These are phyloP conservation scores for Aspergillus fumigatus DNA, from an alignment of 2,329 filamentous ascomycete genomes.

Conservation along the genomic window DNA sequence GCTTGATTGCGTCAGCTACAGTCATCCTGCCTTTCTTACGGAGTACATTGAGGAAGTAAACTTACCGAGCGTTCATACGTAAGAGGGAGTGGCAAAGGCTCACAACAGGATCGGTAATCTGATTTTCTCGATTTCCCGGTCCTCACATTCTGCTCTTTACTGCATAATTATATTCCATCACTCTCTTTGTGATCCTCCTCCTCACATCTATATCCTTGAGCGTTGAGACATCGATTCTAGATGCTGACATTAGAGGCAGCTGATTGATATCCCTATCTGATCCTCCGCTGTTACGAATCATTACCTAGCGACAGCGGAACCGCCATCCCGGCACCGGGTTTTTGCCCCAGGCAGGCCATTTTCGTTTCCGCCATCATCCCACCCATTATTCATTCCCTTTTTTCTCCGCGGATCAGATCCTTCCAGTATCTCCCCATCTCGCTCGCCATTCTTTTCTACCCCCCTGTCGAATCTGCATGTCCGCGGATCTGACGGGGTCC, in stretches of 20 bases:
- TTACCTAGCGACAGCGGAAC: constrained; percentile 18
- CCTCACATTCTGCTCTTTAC: background rate
- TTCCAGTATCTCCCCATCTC: constrained; percentile 4
- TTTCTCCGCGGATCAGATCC: constrained; percentile 3
- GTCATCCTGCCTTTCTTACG: background rate
- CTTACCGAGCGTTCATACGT: constrained; percentile 9
- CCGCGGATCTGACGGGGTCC: background rate
- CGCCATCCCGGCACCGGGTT: constrained; percentile 16
- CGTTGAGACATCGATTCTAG: background rate
- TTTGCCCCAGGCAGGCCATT: constrained; percentile 15
- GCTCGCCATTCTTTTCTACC: constrained; percentile 2
- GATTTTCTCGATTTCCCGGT: background rate
- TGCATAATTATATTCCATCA: background rate
- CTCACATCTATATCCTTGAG: background rate
- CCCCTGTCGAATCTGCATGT: constrained; percentile 1
- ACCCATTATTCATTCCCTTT: constrained; percentile 5
- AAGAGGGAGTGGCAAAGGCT: constrained; percentile 4
- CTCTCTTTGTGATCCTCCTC: background rate
- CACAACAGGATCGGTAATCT: background rate
- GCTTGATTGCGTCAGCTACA: background rate
- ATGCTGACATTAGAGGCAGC: background rate
- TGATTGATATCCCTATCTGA: background rate
- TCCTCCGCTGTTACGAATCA: constrained; percentile 5
- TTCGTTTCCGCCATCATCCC: constrained; percentile 15
- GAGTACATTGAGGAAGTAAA: constrained; percentile 6